Conservation (phyloP, 257 asterid species). For the Solanum virginianum region DNA sequence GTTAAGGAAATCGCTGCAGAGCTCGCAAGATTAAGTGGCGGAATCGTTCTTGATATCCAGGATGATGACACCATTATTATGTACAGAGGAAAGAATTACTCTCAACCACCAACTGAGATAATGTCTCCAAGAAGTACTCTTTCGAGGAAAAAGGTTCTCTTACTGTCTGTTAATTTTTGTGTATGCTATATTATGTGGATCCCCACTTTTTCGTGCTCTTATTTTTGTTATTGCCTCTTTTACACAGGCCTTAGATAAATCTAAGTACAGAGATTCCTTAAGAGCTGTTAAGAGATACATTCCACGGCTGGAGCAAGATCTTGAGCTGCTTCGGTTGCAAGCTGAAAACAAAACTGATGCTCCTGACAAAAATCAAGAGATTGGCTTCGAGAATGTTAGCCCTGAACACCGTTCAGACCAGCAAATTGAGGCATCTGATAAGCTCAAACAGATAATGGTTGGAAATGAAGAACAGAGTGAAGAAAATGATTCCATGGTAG, state of each 20-base stretch:
- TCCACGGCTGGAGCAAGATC: slow-evolving; percentile 84
- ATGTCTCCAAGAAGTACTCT: slow-evolving; percentile 92
- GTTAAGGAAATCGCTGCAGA: slow-evolving; percentile 83
- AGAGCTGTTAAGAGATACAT: slow-evolving; percentile 70
- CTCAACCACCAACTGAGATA: slow-evolving; percentile 96
- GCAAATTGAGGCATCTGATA: slow-evolving; percentile 40
- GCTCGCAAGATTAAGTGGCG: slow-evolving; percentile 89
- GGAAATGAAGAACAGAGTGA: slow-evolving; percentile 23
- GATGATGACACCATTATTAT: slow-evolving; percentile 70
- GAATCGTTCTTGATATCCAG: slow-evolving; percentile 91
- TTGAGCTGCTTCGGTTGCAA: slow-evolving; percentile 65
- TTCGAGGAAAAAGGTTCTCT: slow-evolving; percentile 71
- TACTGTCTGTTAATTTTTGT: not conserved
- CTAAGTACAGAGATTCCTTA: slow-evolving; percentile 76
- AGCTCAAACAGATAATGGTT: slow-evolving; percentile 46
- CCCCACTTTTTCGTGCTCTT: not conserved
- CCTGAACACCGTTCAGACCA: slow-evolving; percentile 9
- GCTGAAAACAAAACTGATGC: slow-evolving; percentile 23
- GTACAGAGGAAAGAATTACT: slow-evolving; percentile 93
- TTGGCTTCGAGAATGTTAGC: slow-evolving; percentile 12
- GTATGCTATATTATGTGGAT: not conserved
- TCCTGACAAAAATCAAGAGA: slow-evolving; percentile 14
- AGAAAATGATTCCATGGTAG: slow-evolving; percentile 19
- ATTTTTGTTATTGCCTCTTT: not conserved
- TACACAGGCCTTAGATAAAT: slow-evolving; percentile 91